Base-by-base conservation (phyloP, 768 basidiomycete species). In the Boletus vermiculosoides region DNA sequence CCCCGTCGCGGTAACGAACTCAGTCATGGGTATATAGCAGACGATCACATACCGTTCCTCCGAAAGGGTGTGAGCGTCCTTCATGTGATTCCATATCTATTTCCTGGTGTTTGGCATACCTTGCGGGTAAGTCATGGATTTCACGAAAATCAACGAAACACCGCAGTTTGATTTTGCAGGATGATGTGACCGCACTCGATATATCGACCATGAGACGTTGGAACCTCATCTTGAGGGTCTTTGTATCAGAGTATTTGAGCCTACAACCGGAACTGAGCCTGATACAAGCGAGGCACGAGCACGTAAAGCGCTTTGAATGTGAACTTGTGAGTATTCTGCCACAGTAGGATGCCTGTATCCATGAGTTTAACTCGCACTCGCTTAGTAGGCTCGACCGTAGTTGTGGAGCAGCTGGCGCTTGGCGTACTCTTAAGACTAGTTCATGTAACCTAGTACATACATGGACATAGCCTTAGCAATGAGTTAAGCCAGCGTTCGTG, bases 11-110 rank as follows among this genome's bases (percentile, higher is more conserved):
- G 61, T 16, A 64, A 56, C 18, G 73, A 76, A 23, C 59, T 67
- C 36, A 80, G 78, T 57, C 67, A 73, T 20, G 85, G 84, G 3
- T 82, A 85, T 63, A 86, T 96, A 58, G 92, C 84, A 40, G 97
- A 99, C 71, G 97, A 99, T 73, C 97, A 99, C 64, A 71, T 93
- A 41, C 97, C 97, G 23, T 98, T 99, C 76, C 65, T 96, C 49
- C 73, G 76, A 37, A 74, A 77, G 59, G 97, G 97, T 2, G 94
- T 98, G 16, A 90, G 84, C 59, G 75, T 98, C 50, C 74, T 99
- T 62, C 97, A 99, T 71, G 70, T 98, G 45, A 98, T 98, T 53
- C 74, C 95, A 3, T 83, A 83, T 46, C 94, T 91, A 3, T 99
- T 98, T 71, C 97, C 97, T 4, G 56, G 41, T 2, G 93, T 96